Evolutionary conservation across 352 stramenopile species (phyloP).

Genomic region (Elongisporangium undulatum): DNA sequence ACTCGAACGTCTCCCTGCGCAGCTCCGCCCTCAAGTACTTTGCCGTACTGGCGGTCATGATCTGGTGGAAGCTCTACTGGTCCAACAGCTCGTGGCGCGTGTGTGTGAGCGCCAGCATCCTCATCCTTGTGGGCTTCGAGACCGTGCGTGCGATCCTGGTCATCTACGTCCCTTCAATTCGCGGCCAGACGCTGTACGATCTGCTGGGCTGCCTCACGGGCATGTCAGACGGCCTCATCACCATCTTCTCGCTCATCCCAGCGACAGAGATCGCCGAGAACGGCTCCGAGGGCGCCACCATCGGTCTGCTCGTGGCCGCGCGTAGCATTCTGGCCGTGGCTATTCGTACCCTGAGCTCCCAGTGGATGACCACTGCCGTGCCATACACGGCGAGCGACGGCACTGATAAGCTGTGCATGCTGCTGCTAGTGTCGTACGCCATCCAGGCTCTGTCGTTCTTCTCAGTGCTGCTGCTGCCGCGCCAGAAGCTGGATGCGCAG

Average conservation of each 20-base stretch:
- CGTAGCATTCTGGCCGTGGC: conserved; percentile 55
- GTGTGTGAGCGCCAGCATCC: conserved; percentile 31
- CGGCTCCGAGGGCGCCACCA: conserved; percentile 55
- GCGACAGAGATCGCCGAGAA: conserved; percentile 53
- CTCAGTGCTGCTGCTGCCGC: conserved; percentile 39
- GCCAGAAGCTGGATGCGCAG: conserved; percentile 61
- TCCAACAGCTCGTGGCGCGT: conserved; percentile 34
- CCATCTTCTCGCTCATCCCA: conserved; percentile 51
- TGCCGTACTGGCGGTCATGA: conserved; percentile 24
- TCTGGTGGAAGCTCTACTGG: conserved; percentile 54
- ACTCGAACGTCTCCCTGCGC: conserved; percentile 35
- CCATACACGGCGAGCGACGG: conserved; percentile 19
- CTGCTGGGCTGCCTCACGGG: conserved; percentile 38
- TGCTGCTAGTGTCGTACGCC: conserved; percentile 40
- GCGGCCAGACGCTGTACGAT: conserved; percentile 44
- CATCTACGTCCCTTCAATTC: conserved; percentile 38
- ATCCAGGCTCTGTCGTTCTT: conserved; percentile 39
- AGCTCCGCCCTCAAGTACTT: conserved; percentile 51
- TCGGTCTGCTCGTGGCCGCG: conserved; percentile 56
- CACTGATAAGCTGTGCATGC: conserved; percentile 22
- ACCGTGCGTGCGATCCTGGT: conserved; percentile 53
- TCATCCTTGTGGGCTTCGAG: conserved; percentile 36
- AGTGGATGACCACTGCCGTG: conserved; percentile 38
- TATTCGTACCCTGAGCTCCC: conserved; percentile 32
- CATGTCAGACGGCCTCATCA: conserved; percentile 58